Base-by-base conservation (phyloP, 2,329 filamentous ascomycete species). In the Hypoxylon sp. region DNA sequence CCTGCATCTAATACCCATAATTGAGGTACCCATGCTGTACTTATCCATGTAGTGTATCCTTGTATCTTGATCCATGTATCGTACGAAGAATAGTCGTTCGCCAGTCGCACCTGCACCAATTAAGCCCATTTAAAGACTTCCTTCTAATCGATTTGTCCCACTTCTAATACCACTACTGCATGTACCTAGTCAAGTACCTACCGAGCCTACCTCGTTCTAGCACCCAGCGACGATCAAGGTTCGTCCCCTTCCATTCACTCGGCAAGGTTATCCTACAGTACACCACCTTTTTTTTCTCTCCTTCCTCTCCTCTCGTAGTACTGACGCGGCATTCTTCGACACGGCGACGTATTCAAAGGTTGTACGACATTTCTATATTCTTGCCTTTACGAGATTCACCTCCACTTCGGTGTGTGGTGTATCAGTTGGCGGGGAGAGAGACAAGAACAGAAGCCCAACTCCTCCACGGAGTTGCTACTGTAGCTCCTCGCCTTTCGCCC, bases 151-250 rank as follows among this genome's bases (percentile, higher is more conserved):
- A 60, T 59, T 63, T 22, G 17, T 9, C 11, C 37, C 53, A 37
- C 47, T 69, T 50, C 42, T 54, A 44, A 55, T 55, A 50, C 63
- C 44, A 46, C 63, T 51, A 46, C 55, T 59, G 44, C 44, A 59
- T 24, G 6, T 66, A 66, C 53, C 53, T 48, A 47, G 54, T 29
- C 51, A 58, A 29, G 54, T 63, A 58, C 54, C 50, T 59, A 59
- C 54, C 55, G 55, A 60, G 46, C 51, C 46, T 58, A 66, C 57
- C 62, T 33, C 53, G 22, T 24, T 48, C 62, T 54, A 44, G 35
- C 62, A 59, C 51, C 53, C 46, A 60, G 61, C 53, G 58, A 58
- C 61, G 65, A 70, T 65, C 67, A 51, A 63, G 24, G 57, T 60
- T 54, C 55, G 35, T 66, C 54, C 52, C 59, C 48, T 48, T 58